Evolutionary conservation across 345 rosid genomes (phyloP), one percentile per base, ranked within the genome.

Genomic region (Eucalyptus virginea): DNA sequence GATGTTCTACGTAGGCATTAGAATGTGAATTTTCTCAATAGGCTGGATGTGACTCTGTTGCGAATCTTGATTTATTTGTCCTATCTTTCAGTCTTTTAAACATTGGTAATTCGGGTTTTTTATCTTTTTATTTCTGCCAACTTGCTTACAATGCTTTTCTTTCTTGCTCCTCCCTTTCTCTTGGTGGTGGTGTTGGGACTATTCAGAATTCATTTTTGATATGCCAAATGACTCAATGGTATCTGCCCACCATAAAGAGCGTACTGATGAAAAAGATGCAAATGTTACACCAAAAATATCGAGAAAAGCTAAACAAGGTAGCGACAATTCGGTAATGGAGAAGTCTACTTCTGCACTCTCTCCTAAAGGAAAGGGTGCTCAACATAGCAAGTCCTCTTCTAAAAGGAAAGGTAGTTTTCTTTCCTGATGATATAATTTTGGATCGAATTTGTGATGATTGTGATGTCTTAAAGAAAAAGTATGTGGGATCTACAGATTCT

Each of bases 361-460:
- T 88, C 77, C 89, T 47, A 88, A 87, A 81, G 89, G 77, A 85
- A 88, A 91, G 69, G 88, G 86, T 88, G 87, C 44, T 52, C 89
- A 67, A 81, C 87, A 87, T 30, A 72, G 26, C 80, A 56, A 58
- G 37, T 60, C 88, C 32, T 92, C 92, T 87, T 77, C 94, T 88
- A 87, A 87, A 81, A 87, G 40, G 47, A 91, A 90, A 95, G 95
- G 95, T 93, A 89, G 21, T 34, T 88, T 13, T 48, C 13, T 37
- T 81, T 81, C 34, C 13, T 40, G 83, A 77, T 77, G 30, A 40
- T 77, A 9, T 11, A 52, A 37, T 54, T 34, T 12, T 48, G 18
- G 17, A 49, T 86, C 1, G 3, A 47, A 16, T 86, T 86, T 86
- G 44, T 10, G 23, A 86, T 48, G 52, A 28, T 45, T 32, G 37